Conservation (phyloP, 805 yeast species). For the Schwanniomyces yamadae region DNA sequence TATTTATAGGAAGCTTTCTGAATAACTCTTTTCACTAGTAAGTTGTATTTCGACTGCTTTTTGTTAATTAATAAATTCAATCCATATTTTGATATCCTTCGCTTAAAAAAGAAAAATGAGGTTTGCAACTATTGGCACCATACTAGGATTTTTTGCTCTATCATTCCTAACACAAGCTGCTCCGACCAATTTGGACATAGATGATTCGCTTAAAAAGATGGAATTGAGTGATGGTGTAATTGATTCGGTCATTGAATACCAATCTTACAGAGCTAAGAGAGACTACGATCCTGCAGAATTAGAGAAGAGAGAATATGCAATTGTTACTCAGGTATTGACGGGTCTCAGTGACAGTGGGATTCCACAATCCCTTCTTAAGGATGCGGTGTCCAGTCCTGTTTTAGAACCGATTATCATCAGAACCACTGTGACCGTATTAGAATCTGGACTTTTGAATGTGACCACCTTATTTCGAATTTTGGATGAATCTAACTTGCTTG, state of each 20-base stretch:
- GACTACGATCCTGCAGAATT: conserved; percentile 25
- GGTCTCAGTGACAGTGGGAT: conserved; percentile 36
- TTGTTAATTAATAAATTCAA: too few relatives aligned
- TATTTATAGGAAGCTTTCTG: too few relatives aligned
- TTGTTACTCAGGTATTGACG: conserved; percentile 40
- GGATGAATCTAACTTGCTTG: conserved; percentile 37
- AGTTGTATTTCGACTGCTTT: too few relatives aligned
- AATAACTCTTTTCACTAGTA: too few relatives aligned
- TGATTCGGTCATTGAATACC: conserved; percentile 19
- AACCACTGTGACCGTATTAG: conserved; percentile 27
- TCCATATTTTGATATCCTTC: neutral
- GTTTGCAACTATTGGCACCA: conserved; percentile 28
- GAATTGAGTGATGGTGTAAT: conserved; percentile 18
- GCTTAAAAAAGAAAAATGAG: conserved; percentile 24
- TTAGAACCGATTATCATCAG: conserved; percentile 21
- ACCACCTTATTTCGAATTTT: conserved; percentile 33
- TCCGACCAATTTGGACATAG: conserved; percentile 27
- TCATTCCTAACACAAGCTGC: conserved; percentile 32
- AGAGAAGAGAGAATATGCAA: conserved; percentile 35
- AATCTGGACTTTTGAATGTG: conserved; percentile 32
- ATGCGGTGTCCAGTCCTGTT: conserved; percentile 26
- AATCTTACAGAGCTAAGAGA: conserved; percentile 26
- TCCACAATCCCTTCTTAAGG: conserved; percentile 35
- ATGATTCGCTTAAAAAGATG: conserved; percentile 4
- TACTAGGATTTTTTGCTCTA: conserved; percentile 27